phyloP scores from a whole-genome alignment of 2,329 filamentous ascomycete species.

The Penicillium nordicum region DNA sequence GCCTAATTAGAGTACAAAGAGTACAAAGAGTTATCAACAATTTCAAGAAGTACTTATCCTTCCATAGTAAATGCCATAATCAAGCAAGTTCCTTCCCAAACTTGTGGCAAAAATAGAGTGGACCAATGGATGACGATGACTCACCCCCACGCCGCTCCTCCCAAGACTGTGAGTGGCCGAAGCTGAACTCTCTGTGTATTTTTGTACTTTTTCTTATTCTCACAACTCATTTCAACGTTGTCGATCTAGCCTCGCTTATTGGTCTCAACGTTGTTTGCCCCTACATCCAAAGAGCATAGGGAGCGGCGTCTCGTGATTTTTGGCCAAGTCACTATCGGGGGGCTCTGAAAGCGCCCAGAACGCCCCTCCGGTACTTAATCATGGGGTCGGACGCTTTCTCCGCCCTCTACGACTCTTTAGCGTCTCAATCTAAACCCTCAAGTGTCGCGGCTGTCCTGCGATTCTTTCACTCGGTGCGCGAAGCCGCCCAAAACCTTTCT shows the following conservation, averaged over 20 bases:
- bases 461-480: constrained; percentile 21
- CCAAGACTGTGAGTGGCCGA: constrained; percentile 22
- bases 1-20: neutral
- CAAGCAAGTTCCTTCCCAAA: constrained; percentile 1
- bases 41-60: neutral
- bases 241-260: constrained; percentile 19
- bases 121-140: constrained; percentile 9
- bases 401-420: constrained; percentile 14
- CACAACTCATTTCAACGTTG: constrained; percentile 20
- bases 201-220: constrained; percentile 7
- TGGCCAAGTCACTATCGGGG: constrained; percentile 9
- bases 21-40: neutral
- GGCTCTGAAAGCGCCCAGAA: constrained; percentile 13
- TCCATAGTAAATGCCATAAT: constrained; percentile 3
- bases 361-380: constrained; percentile 16
- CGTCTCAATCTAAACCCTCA: constrained; percentile 8
- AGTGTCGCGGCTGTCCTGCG: constrained; percentile 16
- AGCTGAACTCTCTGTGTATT: constrained; percentile 12
- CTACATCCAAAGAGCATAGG: constrained; percentile 17
- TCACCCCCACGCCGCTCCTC: constrained; percentile 24
- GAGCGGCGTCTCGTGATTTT: constrained; percentile 17
- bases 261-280: constrained; percentile 8
- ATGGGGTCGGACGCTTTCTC: constrained; percentile 18
- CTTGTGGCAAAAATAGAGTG: neutral
- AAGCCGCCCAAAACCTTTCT: constrained; percentile 18